A percentile compares a stretch with the other conserved stretches of the same genome.
These are phyloP conservation scores for Corymbia maculata DNA, from an alignment of 345 rosid genomes.

Conservation along the genomic window DNA sequence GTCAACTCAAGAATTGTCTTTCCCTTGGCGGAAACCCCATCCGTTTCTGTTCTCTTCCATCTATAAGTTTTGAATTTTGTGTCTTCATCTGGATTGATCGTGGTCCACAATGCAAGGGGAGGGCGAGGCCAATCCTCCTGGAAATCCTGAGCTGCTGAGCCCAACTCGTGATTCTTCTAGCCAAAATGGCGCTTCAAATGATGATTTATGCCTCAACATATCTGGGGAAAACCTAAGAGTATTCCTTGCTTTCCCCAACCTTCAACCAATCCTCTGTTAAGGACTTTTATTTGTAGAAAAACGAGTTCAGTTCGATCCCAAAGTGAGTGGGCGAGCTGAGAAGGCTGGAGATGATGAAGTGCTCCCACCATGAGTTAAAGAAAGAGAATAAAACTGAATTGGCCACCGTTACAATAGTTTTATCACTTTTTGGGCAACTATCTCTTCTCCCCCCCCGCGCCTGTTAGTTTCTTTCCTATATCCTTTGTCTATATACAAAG, in stretches of 20 bases:
- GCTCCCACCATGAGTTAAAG: slow-evolving; percentile 61
- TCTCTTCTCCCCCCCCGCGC: neutral
- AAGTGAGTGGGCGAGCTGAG: slow-evolving; percentile 45
- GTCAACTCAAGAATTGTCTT: neutral
- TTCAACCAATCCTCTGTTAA: slow-evolving; percentile 18
- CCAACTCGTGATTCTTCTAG: neutral
- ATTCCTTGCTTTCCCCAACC: slow-evolving; percentile 27
- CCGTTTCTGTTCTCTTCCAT: neutral
- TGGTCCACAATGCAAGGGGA: neutral
- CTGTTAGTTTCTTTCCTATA: neutral
- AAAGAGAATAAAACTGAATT: neutral
- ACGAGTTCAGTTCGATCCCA: slow-evolving; percentile 66
- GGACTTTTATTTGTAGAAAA: slow-evolving; percentile 60
- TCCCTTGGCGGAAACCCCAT: neutral
- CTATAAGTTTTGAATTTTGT: neutral
- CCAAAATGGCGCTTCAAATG: slow-evolving; percentile 13
- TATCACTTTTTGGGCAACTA: neutral
- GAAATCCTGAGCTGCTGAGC: neutral
- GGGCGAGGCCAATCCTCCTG: neutral
- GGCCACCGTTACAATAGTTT: neutral
- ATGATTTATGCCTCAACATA: slow-evolving; percentile 54
- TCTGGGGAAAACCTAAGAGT: slow-evolving; percentile 57
- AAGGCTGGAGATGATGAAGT: slow-evolving; percentile 59
- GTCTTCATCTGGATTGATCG: neutral
- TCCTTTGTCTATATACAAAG: neutral